These are phyloP conservation scores for Halophytophthora polymorphica DNA, from an alignment of 352 stramenopile genomes.

Conservation along the genomic window DNA sequence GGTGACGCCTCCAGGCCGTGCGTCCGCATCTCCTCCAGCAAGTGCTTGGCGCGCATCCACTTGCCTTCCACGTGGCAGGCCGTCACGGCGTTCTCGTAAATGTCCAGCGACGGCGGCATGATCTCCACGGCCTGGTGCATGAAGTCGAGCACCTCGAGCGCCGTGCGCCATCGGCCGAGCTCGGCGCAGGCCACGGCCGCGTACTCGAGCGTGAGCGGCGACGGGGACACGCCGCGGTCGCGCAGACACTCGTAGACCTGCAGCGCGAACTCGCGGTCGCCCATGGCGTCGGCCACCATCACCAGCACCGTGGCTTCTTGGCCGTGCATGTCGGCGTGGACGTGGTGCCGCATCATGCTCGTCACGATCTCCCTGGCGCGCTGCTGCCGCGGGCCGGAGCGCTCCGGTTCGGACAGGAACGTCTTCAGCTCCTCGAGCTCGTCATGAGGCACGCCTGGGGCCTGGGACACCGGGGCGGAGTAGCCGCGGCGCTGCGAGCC, in stretches of 20 bases:
- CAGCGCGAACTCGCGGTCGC: conserved; percentile 52
- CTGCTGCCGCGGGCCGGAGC: conserved; percentile 25
- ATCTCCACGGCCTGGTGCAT: conserved; percentile 69
- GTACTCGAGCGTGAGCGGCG: conserved; percentile 68
- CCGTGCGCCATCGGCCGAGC: conserved; percentile 50
- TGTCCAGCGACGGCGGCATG: conserved; percentile 61
- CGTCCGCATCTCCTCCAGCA: conserved; percentile 59
- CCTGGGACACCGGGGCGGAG: conserved; percentile 12
- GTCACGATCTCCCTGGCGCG: conserved; percentile 41
- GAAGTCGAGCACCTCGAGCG: conserved; percentile 59
- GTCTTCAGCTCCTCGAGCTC: conserved; percentile 64
- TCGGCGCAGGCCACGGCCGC: conserved; percentile 51
- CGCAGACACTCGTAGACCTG: conserved; percentile 59
- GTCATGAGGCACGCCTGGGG: conserved; percentile 26
- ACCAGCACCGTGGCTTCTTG: conserved; percentile 76
- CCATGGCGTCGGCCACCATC: conserved; percentile 66
- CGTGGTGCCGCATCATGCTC: conserved; percentile 51
- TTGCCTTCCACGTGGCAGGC: conserved; percentile 50
- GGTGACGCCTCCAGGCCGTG: conserved; percentile 52
- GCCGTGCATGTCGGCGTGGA: conserved; percentile 63
- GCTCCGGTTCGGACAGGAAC: conserved; percentile 49
- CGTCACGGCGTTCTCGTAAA: conserved; percentile 72
- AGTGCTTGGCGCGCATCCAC: conserved; percentile 69
- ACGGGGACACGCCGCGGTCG: conserved; percentile 51
- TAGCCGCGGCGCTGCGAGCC: conserved; percentile 14